phyloP scores from a whole-genome alignment of 768 basidiomycete genomes.

The Phylloporus scabripes region DNA sequence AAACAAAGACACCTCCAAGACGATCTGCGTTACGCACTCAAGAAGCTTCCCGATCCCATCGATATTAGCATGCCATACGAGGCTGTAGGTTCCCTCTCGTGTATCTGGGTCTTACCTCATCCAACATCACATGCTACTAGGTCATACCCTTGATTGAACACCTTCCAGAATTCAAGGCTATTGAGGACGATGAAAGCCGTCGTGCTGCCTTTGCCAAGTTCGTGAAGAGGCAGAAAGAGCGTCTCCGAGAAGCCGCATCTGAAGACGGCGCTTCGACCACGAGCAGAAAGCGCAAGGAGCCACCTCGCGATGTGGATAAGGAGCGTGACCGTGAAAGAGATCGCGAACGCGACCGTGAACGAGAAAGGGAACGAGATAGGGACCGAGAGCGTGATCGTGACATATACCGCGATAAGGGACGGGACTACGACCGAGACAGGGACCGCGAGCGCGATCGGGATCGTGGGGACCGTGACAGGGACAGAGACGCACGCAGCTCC shows the following conservation, averaged over 20 bases:
- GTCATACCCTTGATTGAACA: conserved; percentile 72
- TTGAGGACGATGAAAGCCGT: conserved; percentile 84
- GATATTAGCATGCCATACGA: conserved; percentile 76
- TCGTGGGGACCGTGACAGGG: conserved; percentile 36
- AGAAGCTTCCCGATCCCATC: conserved; percentile 78
- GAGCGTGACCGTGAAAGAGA: conserved; percentile 42
- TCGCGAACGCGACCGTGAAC: conserved; percentile 29
- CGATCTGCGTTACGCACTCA: conserved; percentile 92
- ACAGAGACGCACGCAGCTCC: conserved; percentile 33
- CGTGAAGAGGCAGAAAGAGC: conserved; percentile 89
- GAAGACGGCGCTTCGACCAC: conserved; percentile 81
- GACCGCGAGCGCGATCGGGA: conserved; percentile 41
- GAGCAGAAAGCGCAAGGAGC: conserved; percentile 78
- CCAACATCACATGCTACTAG: conserved; percentile 31
- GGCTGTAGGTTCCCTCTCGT: conserved; percentile 48
- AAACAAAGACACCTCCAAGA: conserved; percentile 86
- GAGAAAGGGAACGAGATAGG: conserved; percentile 23
- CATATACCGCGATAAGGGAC: conserved; percentile 26
- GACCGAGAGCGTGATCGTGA: conserved; percentile 26
- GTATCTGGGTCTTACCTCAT: background rate
- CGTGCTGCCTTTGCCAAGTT: conserved; percentile 83
- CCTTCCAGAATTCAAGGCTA: conserved; percentile 78
- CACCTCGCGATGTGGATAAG: conserved; percentile 43
- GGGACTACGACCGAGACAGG: conserved; percentile 36
- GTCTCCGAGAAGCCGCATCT: conserved; percentile 67